A percentile compares a stretch with the other conserved stretches of the same genome.
Evolutionary conservation across 352 stramenopile genomes (phyloP).

Genomic region (Aphanomyces cochlioides): DNA sequence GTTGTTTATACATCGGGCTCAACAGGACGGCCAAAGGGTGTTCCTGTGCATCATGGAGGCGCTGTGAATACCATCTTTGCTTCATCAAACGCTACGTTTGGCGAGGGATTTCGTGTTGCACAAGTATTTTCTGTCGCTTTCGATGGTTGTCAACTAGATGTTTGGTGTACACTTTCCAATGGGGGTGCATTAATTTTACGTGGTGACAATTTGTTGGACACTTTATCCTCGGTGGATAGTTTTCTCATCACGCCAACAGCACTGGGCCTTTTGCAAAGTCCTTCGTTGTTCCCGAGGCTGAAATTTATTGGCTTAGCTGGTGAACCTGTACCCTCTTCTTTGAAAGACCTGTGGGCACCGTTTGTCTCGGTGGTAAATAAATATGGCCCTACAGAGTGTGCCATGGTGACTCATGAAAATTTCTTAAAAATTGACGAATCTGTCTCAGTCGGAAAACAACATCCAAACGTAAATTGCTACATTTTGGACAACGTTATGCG

Average conservation of each 20-base stretch:
- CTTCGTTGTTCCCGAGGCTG: background rate
- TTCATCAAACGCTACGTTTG: too few relatives aligned
- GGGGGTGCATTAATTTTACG: background rate
- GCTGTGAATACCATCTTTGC: constrained; percentile 1
- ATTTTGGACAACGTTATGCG: too few relatives aligned
- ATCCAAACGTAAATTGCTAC: too few relatives aligned
- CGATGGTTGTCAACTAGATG: background rate
- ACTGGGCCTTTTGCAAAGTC: background rate
- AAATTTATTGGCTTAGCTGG: background rate
- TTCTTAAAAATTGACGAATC: too few relatives aligned
- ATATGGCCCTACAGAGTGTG: too few relatives aligned
- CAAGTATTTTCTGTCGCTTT: background rate
- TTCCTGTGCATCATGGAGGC: constrained; percentile 23
- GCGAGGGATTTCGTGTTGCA: background rate
- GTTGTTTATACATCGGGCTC: constrained; percentile 30
- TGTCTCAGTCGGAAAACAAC: too few relatives aligned
- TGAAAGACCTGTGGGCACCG: background rate
- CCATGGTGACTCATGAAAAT: too few relatives aligned
- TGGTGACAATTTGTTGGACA: background rate
- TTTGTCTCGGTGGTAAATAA: background rate
- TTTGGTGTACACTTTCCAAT: background rate
- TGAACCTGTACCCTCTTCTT: background rate
- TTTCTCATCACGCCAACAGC: background rate
- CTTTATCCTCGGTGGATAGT: background rate
- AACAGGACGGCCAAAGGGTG: constrained; percentile 30